Percentiles rank a stretch among this genome's conserved stretches.
These are phyloP conservation scores for Panaeolus papilionaceus DNA, from an alignment of 768 basidiomycete species.

Conservation along the genomic window DNA sequence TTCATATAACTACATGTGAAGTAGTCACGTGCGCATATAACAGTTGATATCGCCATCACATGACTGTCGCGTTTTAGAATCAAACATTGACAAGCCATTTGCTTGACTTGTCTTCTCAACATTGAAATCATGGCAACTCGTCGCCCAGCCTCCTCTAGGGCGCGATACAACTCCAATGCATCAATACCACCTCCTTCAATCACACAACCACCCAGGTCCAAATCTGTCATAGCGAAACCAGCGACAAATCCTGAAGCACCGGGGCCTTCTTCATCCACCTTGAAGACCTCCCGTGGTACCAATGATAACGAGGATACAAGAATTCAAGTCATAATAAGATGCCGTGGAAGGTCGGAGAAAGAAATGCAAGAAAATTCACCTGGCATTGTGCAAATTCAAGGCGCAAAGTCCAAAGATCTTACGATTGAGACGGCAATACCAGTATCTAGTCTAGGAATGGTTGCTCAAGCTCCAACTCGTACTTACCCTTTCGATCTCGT, in stretches of 20 bases:
- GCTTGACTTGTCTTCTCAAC: slow-evolving; percentile 15
- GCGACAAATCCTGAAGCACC: slow-evolving; percentile 26
- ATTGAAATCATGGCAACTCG: slow-evolving; percentile 62
- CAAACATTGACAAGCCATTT: slow-evolving; percentile 8
- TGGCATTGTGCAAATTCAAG: slow-evolving; percentile 81
- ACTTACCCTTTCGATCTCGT: slow-evolving; percentile 96
- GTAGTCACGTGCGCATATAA: neutral
- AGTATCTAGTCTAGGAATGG: slow-evolving; percentile 71
- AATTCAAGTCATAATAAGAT: slow-evolving; percentile 93
- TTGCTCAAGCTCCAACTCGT: slow-evolving; percentile 75
- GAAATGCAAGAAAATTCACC: slow-evolving; percentile 89
- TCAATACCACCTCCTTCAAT: slow-evolving; percentile 40
- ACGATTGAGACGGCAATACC: slow-evolving; percentile 82
- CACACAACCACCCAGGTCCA: slow-evolving; percentile 48
- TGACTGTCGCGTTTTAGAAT: slow-evolving; percentile 29
- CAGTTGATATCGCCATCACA: slow-evolving; percentile 23
- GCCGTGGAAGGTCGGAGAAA: slow-evolving; percentile 82
- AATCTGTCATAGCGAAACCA: slow-evolving; percentile 54
- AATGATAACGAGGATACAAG: slow-evolving; percentile 63
- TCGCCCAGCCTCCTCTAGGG: slow-evolving; percentile 58
- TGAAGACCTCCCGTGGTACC: slow-evolving; percentile 16
- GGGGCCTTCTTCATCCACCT: slow-evolving; percentile 10
- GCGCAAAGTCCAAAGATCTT: slow-evolving; percentile 76
- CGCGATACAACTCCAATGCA: slow-evolving; percentile 41
- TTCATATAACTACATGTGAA: neutral